A percentile compares a stretch with the other conserved stretches of the same genome.
phyloP scores from a whole-genome alignment of 768 basidiomycete species.

The Suillus ampliporus region DNA sequence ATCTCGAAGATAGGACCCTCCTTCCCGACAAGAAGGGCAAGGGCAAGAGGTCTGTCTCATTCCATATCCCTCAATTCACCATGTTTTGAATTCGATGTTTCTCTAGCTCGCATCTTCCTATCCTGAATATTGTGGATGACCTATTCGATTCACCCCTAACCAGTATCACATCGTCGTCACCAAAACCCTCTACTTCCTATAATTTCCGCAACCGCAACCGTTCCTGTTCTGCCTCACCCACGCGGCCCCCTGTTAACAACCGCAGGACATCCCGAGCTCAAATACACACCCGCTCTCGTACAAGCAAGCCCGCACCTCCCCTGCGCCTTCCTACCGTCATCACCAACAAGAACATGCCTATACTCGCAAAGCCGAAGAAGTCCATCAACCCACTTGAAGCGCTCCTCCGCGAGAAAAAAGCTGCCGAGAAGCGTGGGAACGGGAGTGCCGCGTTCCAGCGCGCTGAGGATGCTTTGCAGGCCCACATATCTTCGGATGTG shows the following conservation, averaged over 20 bases:
- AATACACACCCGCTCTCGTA: conserved; percentile 24
- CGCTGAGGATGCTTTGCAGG: conserved; percentile 50
- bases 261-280: not conserved
- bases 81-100: not conserved
- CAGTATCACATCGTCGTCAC: conserved; percentile 22
- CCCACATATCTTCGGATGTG: conserved; percentile 29
- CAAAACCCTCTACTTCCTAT: not conserved
- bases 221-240: conserved; percentile 15
- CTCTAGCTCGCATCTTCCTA: conserved; percentile 17
- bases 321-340: conserved; percentile 20
- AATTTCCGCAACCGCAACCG: not conserved
- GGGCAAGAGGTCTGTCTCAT: conserved; percentile 15
- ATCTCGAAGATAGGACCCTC: conserved; percentile 27
- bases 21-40: conserved; percentile 16
- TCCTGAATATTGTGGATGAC: not conserved
- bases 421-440: conserved; percentile 37
- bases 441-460: conserved; percentile 48
- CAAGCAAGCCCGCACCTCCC: conserved; percentile 19
- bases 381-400: conserved; percentile 57
- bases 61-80: not conserved
- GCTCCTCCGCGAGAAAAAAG: conserved; percentile 58
- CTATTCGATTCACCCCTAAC: conserved; percentile 30
- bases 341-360: conserved; percentile 4
- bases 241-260: not conserved
- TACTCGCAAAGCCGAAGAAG: conserved; percentile 24